These are phyloP conservation scores for Quambalaria eucalypti DNA, from an alignment of 1,284 basidiomycete species.

Conservation along the genomic window DNA sequence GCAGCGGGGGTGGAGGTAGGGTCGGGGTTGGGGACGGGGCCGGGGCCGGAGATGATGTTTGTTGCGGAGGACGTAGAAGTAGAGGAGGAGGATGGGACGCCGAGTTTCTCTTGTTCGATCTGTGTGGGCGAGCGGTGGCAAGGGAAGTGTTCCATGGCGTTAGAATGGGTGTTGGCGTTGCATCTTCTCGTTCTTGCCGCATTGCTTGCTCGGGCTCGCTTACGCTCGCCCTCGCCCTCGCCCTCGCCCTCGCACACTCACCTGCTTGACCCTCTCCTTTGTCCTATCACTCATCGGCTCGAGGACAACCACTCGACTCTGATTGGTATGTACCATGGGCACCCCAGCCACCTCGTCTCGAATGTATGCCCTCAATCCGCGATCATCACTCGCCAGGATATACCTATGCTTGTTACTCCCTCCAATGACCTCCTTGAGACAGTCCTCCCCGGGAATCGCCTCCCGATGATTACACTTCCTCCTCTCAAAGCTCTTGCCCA, in stretches of 20 bases:
- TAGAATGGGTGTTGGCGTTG: background rate
- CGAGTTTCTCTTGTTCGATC: conserved; percentile 24
- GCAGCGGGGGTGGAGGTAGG: background rate
- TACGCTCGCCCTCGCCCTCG: conserved; percentile 19
- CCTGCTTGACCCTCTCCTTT: conserved; percentile 7
- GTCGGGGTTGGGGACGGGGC: conserved; percentile 49
- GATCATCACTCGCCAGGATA: conserved; percentile 28
- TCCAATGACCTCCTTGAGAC: conserved; percentile 70
- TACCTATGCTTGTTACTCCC: conserved; percentile 40
- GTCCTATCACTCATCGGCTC: conserved; percentile 43
- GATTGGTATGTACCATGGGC: conserved; percentile 39
- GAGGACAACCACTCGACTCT: conserved; percentile 38
- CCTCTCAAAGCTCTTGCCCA: conserved; percentile 86
- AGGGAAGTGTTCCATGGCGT: too few relatives aligned
- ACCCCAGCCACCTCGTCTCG: conserved; percentile 21
- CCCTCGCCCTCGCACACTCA: too few relatives aligned
- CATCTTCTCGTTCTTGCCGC: background rate
- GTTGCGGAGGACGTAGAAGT: conserved; percentile 6
- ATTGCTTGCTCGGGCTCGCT: background rate
- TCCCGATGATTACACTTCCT: conserved; percentile 88
- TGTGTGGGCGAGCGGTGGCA: too few relatives aligned
- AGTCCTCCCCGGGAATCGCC: conserved; percentile 69
- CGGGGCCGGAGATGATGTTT: conserved; percentile 15
- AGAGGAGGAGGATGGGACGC: conserved; percentile 13
- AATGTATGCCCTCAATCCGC: conserved; percentile 16